Conservation (phyloP, 805 yeast species). For the Suhomyces vadensis region DNA sequence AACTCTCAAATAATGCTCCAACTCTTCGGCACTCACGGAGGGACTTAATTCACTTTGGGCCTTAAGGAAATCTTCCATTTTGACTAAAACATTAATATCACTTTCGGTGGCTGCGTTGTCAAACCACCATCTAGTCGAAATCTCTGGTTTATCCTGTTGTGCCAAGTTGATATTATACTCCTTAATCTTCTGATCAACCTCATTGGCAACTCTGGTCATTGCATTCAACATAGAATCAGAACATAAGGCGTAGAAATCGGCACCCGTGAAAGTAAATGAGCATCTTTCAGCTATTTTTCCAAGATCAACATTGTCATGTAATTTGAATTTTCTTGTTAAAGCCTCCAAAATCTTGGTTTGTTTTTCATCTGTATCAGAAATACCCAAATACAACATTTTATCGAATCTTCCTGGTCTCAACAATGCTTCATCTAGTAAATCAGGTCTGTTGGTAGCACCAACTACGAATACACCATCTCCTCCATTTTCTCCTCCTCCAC, state of each 20-base stretch:
- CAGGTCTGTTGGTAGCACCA: conserved; percentile 99
- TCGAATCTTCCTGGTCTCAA: conserved; percentile 95
- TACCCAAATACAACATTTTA: conserved; percentile 90
- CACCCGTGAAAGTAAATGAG: conserved; percentile 93
- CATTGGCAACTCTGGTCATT: conserved; percentile 84
- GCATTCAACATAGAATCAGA: conserved; percentile 96
- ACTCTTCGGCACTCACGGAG: conserved; percentile 84
- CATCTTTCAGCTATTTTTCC: conserved; percentile 62
- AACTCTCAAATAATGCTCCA: conserved; percentile 77
- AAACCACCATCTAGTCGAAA: conserved; percentile 86
- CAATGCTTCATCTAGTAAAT: conserved; percentile 88
- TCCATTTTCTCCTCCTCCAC: conserved; percentile 56
- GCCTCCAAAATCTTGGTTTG: conserved; percentile 87
- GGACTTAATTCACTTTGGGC: conserved; percentile 75
- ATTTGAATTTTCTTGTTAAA: conserved; percentile 75
- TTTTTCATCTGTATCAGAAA: conserved; percentile 86
- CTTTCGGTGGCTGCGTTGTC: conserved; percentile 69
- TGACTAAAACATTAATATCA: conserved; percentile 70
- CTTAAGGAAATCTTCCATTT: conserved; percentile 71
- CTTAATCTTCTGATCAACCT: conserved; percentile 66
- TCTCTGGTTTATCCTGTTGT: conserved; percentile 37
- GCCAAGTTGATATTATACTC: conserved; percentile 43
- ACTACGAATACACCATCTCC: conserved; percentile 91
- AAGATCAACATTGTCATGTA: conserved; percentile 62
- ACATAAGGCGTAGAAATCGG: conserved; percentile 95